phyloP scores from a whole-genome alignment of 2,329 filamentous ascomycete genomes.

The Eurotiales sp. region DNA sequence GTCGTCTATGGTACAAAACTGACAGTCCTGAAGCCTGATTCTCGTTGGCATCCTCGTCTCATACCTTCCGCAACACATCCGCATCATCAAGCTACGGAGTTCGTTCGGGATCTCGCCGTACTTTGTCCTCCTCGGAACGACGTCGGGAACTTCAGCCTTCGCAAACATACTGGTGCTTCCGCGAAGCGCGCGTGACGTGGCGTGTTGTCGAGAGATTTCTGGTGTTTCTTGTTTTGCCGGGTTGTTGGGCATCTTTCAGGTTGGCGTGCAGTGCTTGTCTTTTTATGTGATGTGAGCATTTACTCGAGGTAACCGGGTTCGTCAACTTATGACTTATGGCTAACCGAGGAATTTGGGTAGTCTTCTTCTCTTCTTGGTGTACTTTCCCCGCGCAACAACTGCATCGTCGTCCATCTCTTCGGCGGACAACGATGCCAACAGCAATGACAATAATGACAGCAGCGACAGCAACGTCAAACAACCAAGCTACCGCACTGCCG shows the following conservation, averaged over 20 bases:
- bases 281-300: conserved; percentile 77
- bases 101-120: conserved; percentile 95
- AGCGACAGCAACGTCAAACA: conserved; percentile 5
- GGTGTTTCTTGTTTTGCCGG: conserved; percentile 80
- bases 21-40: conserved; percentile 56
- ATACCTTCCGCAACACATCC: conserved; percentile 90
- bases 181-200: conserved; percentile 75
- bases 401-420: conserved; percentile 45
- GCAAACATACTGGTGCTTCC: conserved; percentile 88
- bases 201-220: conserved; percentile 78
- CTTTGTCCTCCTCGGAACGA: conserved; percentile 90
- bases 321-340: too few species aligned
- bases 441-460: too few species aligned
- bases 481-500: conserved; percentile 68
- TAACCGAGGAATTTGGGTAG: conserved; percentile 46
- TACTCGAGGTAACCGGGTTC: neutral
- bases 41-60: conserved; percentile 85
- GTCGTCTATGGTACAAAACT: neutral
- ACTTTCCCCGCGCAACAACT: conserved; percentile 68
- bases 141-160: conserved; percentile 82
- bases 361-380: conserved; percentile 87
- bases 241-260: conserved; percentile 82
- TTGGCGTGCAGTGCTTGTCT: conserved; percentile 87
- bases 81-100: conserved; percentile 79
- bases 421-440: conserved; percentile 46